phyloP scores from a whole-genome alignment of 2,329 filamentous ascomycete species.

The Colletotrichum sp. region DNA sequence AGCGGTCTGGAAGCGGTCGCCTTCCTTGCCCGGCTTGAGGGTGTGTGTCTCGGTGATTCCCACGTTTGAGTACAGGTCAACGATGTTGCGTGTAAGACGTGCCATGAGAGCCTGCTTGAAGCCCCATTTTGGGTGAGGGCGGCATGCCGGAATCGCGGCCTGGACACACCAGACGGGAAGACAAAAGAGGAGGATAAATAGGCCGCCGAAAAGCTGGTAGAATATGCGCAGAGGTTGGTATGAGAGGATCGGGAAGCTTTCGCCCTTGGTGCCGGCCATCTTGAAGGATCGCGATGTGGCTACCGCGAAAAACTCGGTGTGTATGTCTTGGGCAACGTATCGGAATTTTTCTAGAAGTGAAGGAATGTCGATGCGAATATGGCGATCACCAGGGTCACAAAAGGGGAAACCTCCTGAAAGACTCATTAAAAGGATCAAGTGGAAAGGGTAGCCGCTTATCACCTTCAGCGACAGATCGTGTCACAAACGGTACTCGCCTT shows the following conservation, averaged over 20 bases:
- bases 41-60: slow-evolving; percentile 5
- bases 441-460: not conserved
- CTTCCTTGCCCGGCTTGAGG: slow-evolving; percentile 29
- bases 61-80: slow-evolving; percentile 1
- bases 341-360: not conserved
- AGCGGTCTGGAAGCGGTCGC: slow-evolving; percentile 27
- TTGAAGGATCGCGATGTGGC: not conserved
- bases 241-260: not conserved
- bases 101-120: slow-evolving; percentile 9
- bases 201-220: not conserved
- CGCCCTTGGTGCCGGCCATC: not conserved
- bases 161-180: not conserved
- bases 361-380: not conserved
- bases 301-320: not conserved
- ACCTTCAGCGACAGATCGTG: not conserved
- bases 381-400: not conserved
- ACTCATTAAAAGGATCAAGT: not conserved
- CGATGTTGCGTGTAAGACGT: not conserved
- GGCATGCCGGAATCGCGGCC: not conserved
- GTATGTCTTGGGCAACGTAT: not conserved
- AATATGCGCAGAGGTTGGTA: not conserved
- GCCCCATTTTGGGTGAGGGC: slow-evolving; percentile 4
- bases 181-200: not conserved
- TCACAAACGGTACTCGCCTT: not conserved
- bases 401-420: not conserved